These are phyloP conservation scores for Tremella yokohamensis DNA, from an alignment of 768 basidiomycete species.

Conservation along the genomic window DNA sequence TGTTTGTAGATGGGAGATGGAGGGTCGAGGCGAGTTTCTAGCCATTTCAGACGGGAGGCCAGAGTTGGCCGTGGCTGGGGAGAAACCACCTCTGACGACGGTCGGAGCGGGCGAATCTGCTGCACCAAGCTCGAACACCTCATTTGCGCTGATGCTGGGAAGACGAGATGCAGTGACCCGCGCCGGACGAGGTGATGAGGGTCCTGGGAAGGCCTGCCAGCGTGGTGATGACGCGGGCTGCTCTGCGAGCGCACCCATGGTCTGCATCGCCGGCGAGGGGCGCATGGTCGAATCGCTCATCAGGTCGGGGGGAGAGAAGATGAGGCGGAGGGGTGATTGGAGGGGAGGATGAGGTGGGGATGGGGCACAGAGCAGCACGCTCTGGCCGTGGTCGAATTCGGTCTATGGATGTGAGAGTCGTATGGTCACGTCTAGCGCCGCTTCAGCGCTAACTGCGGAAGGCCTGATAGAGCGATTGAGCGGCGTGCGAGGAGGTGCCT, in stretches of 20 bases:
- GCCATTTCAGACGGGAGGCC: conserved; percentile 9
- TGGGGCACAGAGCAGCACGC: conserved; percentile 3
- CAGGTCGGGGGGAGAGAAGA: background rate
- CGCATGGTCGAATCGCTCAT: conserved; percentile 2
- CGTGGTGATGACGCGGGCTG: conserved; percentile 16
- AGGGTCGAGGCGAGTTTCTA: conserved; percentile 10
- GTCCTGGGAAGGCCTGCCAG: conserved; percentile 14
- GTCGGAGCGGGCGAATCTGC: conserved; percentile 14
- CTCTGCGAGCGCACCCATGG: conserved; percentile 5
- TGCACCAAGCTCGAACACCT: conserved; percentile 16
- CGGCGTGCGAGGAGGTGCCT: no score
- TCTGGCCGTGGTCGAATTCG: no score
- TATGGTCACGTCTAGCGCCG: no score
- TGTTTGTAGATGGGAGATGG: conserved; percentile 20
- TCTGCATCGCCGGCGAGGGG: conserved; percentile 1
- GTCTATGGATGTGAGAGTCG: no score
- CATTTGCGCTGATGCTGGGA: conserved; percentile 20
- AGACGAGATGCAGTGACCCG: conserved; percentile 18
- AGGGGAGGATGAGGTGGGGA: conserved; percentile 1
- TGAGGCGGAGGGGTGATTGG: background rate
- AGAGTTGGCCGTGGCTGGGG: conserved; percentile 12
- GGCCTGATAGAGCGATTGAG: no score
- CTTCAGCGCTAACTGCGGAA: no score
- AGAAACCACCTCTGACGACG: conserved; percentile 25
- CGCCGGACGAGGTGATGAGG: conserved; percentile 28